Evolutionary conservation across 495 filamentous ascomycete species (phyloP), one percentile per base, ranked within the genome.

Genomic region (Xylaria castorea): DNA sequence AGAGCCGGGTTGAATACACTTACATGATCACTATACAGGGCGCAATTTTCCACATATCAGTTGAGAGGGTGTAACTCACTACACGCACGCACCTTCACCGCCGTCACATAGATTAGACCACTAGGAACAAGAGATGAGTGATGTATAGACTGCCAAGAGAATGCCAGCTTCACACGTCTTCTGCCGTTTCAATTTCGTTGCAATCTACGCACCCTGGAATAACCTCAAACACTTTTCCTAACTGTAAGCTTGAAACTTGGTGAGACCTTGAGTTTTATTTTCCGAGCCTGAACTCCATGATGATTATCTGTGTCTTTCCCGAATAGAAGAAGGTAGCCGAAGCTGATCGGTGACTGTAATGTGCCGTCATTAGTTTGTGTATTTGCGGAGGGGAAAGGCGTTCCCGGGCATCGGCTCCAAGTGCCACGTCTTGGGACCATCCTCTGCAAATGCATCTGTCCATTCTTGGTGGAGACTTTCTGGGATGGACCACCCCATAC

Each of bases 321-420:
- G 42, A 36, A 22, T 25, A 20, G 30, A n/a, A 20, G 30, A n/a
- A 14, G 34, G 22, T 6, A 65, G 27, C 34, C 60, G 36, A 30
- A 65, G 60, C 48, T 18, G 36, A 36, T 30, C 40, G 62, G 27
- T 12, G 22, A 58, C 36, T 55, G 12, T 51, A 42, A 58, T 60
- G 68, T 60, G 44, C 68, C 25, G 36, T 48, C 25, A n/a, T 81
- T 77, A 87, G 79, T 87, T 87, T 48, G 85, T 85, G 25, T 85
- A 81, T 44, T 76, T 78, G 62, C 84, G 82, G 67, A 87, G 79
- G 38, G 85, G 81, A 73, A 86, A 87, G 73, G 80, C 85, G 77
- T 81, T 84, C 42, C 75, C 72, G 9, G 85, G 85, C 84, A 87
- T 87, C 66, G 85, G 85, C 73, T 86, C 84, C 50, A 86, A 76